phyloP scores from a whole-genome alignment of 2,329 filamentous ascomycete species.

The Biscogniauxia mediterranea region DNA sequence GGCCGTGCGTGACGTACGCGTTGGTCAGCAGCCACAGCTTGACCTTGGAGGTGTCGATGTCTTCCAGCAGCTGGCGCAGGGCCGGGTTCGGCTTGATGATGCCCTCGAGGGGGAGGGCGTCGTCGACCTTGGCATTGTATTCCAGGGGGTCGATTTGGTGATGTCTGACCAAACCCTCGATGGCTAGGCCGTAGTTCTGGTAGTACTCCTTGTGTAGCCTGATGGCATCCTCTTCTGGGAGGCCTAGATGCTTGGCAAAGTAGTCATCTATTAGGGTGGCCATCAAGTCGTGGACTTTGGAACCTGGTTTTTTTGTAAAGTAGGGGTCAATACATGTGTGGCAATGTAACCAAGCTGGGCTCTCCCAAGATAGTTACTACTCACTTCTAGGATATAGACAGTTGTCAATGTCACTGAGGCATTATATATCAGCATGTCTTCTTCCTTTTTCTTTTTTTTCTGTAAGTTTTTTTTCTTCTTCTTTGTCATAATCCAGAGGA shows the following conservation, averaged over 20 bases:
- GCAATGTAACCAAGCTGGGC: background rate
- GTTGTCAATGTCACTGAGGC: conserved; percentile 95
- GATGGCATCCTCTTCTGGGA: conserved; percentile 75
- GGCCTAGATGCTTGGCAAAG: conserved; percentile 66
- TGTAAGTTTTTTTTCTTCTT: no score
- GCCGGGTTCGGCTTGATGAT: conserved; percentile 77
- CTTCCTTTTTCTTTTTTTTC: no score
- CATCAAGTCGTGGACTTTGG: conserved; percentile 87
- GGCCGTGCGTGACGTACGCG: conserved; percentile 86
- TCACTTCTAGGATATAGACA: conserved; percentile 88
- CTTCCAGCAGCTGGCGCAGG: conserved; percentile 72
- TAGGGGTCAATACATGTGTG: background rate
- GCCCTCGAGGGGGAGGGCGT: conserved; percentile 82
- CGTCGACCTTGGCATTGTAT: conserved; percentile 93
- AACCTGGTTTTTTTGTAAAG: conserved; percentile 44
- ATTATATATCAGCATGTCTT: conserved; percentile 29
- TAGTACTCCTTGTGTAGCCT: conserved; percentile 91
- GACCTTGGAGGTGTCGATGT: conserved; percentile 81
- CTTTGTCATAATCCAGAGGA: background rate
- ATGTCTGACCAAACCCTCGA: conserved; percentile 89
- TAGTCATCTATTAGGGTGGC: conserved; percentile 70
- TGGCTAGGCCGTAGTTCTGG: conserved; percentile 92
- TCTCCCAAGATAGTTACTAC: conserved; percentile 24
- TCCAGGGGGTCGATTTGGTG: conserved; percentile 94
- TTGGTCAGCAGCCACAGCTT: conserved; percentile 95